These are phyloP conservation scores for Primulina tabacum DNA, from an alignment of 257 asterid genomes.

Conservation along the genomic window DNA sequence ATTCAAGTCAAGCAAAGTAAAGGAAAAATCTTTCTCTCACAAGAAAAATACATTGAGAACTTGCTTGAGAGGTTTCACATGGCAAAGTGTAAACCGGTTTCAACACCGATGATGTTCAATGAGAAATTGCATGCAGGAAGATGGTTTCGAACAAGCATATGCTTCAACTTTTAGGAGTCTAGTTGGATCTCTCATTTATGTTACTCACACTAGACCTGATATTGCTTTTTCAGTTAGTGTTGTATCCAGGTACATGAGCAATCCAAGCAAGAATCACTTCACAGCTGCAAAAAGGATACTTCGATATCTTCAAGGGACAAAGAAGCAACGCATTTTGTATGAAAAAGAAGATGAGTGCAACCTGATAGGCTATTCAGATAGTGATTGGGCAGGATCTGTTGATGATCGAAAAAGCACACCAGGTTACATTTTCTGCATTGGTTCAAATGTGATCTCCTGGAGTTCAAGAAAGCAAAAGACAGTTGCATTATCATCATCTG, in stretches of 20 bases:
- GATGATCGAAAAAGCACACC: not conserved
- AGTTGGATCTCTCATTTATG: too few species aligned
- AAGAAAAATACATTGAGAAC: too few species aligned
- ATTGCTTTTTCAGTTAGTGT: too few species aligned
- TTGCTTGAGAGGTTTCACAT: too few species aligned
- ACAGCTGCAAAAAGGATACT: conserved; percentile 4
- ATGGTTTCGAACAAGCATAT: too few species aligned
- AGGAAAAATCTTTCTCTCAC: too few species aligned
- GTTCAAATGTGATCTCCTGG: not conserved
- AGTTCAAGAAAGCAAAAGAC: not conserved
- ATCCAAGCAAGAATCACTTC: conserved; percentile 7
- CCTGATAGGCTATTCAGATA: not conserved
- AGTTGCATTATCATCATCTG: not conserved
- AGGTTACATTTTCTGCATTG: not conserved
- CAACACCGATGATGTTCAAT: too few species aligned
- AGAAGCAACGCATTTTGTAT: not conserved
- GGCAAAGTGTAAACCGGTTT: too few species aligned
- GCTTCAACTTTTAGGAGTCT: too few species aligned
- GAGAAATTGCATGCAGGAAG: too few species aligned
- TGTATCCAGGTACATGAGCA: not conserved
- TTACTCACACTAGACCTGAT: too few species aligned
- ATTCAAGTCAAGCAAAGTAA: too few species aligned
- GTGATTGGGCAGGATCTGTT: not conserved
- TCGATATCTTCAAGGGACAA: conserved; percentile 1
- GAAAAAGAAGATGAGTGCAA: not conserved